Base-by-base conservation (phyloP, 2,329 filamentous ascomycete species). In the Aspergillus fumigatus region DNA sequence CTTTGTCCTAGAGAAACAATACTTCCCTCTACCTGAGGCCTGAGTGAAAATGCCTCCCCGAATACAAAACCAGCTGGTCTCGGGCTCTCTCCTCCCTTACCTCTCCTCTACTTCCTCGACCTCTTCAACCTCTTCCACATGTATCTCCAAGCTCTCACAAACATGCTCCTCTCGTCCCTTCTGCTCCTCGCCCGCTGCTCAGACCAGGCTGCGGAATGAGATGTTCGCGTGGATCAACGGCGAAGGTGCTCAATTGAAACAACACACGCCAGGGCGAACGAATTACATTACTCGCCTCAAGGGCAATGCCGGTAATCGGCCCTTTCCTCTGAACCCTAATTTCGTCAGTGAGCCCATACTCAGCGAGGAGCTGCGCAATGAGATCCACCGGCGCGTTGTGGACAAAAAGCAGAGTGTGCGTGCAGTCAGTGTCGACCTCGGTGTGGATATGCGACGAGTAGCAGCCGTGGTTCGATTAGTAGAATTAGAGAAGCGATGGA, bases 391-490 rank as follows among this genome's bases (percentile, higher is more conserved):
- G 4, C 82, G 84, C 63, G 85, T 95, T 14, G 84, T 85, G 59
- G 70, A 75, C n/a, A 72, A 84, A 14, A 87, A 87, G 58, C 80
- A 87, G 71, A 84, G 88, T 55, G 79, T 96, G 60, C 87, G 90
- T 67, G 83, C 83, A 47, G 89, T 95, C 21, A 92, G 90, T 68
- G 88, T 88, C 1, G 83, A 90, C 67, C 82, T 89, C 65, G 84
- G 86, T 27, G 84, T 96, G 25, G 91, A 94, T 67, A 88, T 96
- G 74, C 84, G 89, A 68, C 83, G 92, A 65, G 88, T 96, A 19
- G 92, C 87, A 27, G 92, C 92, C 23, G 89, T 96, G 21, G 88
- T 96, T 57, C 81, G 92, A 66, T 78, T 97, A 67, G 93, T 93
- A 78, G 86, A 91, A 73, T 80, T 96, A 62, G 91, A 97, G 78